Evolutionary conservation across 1,284 basidiomycete species (phyloP).

Genomic region (Exobasidium rhododendri): DNA sequence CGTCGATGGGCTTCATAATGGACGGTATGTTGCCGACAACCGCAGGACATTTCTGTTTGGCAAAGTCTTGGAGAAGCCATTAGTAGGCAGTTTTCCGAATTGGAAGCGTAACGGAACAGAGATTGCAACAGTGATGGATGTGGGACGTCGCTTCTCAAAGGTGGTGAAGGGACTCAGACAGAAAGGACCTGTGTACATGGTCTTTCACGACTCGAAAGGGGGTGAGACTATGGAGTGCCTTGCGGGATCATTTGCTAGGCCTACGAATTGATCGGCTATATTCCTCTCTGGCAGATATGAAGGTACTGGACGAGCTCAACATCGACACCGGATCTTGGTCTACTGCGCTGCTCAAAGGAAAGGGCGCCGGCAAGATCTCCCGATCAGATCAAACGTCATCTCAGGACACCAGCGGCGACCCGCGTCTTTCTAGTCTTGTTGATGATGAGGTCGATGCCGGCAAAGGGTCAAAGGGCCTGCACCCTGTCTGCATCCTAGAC

Average conservation of each 20-base stretch:
- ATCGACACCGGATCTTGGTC: background rate
- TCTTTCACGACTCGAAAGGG: background rate
- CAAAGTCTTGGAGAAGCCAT: background rate
- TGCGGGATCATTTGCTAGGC: no score
- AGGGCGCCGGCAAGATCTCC: background rate
- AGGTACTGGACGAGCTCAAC: background rate
- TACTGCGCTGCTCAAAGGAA: background rate
- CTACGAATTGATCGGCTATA: no score
- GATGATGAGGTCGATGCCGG: background rate
- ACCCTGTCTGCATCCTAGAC: conserved; percentile 3
- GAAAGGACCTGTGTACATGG: background rate
- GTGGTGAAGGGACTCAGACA: background rate
- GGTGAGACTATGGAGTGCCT: background rate
- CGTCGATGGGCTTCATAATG: background rate
- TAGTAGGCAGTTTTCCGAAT: background rate
- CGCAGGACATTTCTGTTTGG: background rate
- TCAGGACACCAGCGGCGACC: background rate
- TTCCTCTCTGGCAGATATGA: background rate
- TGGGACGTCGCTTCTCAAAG: background rate
- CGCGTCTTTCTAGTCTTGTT: background rate
- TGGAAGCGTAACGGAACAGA: background rate
- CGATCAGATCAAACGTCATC: background rate
- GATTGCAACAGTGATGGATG: background rate
- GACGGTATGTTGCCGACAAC: conserved; percentile 2
- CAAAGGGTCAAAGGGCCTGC: background rate